Base-by-base conservation (phyloP, 495 filamentous ascomycete species). In the Penicillium robsamsonii region DNA sequence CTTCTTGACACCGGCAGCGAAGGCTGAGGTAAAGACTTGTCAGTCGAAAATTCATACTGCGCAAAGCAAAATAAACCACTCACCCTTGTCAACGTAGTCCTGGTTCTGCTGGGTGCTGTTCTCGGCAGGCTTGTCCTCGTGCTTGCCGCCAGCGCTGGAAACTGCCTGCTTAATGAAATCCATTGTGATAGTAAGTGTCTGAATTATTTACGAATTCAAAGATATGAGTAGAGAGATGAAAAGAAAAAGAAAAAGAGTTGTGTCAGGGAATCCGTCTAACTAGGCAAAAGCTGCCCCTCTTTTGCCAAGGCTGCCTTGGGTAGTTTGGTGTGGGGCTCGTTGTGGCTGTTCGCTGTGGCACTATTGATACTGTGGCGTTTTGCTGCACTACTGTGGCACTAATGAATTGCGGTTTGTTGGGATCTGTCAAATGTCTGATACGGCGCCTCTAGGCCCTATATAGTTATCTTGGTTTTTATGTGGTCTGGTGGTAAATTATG, bases 111-210 rank as follows among this genome's bases (percentile, higher is more conserved):
- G 48, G 7, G 15, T 17, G 17, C 4, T 35, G 48, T 18, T 50
- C 12, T 50, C 6, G 25, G 6, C 6, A 4, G 17, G 3, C 29
- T 47, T 24, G 5, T 47, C 12, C 29, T 33, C 43, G 2, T 46
- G 29, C 0, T 35, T 18, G 25, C 53, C 43, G 35, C 24, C 17
- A 22, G 35, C 24, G 9, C 24, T 40, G 6, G 44, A 31, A 10
- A 35, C 31, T 47, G 53, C 53, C 2, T 55, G 47, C 53, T 55
- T 55, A 31, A 55, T 25, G 53, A 55, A 55, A 46, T 55, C 53
- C 53, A 55, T 55, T 15, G 7, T 47, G 52, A 24, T 24, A 6
- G 27, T 47, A 11, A 25, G 4, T 29, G 24, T 46, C 1, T 3
- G 8, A 17, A 38, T n/a, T 38, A 17, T 38, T 38, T 38, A 15